Evolutionary conservation across 1,139 yeast genomes (phyloP).

Genomic region (Nakaseomyces nivariensis): DNA sequence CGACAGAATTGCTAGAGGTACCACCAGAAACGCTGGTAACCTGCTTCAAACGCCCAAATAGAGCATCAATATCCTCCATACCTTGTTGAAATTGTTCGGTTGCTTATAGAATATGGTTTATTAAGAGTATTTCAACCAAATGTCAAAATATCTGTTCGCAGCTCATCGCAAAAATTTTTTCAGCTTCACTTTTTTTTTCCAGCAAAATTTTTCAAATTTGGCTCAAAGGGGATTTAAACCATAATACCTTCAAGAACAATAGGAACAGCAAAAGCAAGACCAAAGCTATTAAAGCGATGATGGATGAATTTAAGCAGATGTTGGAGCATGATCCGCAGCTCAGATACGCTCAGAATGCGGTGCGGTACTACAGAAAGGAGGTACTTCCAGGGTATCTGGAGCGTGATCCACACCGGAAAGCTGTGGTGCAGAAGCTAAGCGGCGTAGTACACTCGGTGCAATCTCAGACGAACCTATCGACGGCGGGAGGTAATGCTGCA

Average conservation of each 20-base stretch:
- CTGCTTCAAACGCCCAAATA: constrained; percentile 1
- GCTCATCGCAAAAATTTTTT: constrained; percentile 2
- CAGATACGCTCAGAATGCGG: constrained; percentile 9
- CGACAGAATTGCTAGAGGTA: background rate
- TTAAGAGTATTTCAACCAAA: background rate
- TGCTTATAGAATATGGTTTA: background rate
- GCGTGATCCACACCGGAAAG: constrained; percentile 5
- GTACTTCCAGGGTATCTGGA: constrained; percentile 6
- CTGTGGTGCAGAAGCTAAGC: constrained; percentile 1
- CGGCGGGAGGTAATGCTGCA: background rate
- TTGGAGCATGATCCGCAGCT: constrained; percentile 10
- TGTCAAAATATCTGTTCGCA: background rate
- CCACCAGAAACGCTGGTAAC: background rate
- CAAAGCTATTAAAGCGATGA: too few species aligned
- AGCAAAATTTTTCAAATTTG: too few species aligned
- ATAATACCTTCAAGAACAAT: too few species aligned
- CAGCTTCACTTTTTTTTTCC: background rate
- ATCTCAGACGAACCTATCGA: background rate
- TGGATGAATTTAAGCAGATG: constrained; percentile 1
- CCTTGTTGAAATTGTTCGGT: background rate
- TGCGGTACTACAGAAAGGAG: constrained; percentile 4
- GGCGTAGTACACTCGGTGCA: background rate
- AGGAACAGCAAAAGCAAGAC: too few species aligned
- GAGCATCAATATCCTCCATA: constrained; percentile 1
- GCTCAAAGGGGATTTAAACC: too few species aligned